Evolutionary conservation across 2,329 filamentous ascomycete genomes (phyloP), one percentile per base, ranked within the genome.

Genomic region (Venturia effusa): DNA sequence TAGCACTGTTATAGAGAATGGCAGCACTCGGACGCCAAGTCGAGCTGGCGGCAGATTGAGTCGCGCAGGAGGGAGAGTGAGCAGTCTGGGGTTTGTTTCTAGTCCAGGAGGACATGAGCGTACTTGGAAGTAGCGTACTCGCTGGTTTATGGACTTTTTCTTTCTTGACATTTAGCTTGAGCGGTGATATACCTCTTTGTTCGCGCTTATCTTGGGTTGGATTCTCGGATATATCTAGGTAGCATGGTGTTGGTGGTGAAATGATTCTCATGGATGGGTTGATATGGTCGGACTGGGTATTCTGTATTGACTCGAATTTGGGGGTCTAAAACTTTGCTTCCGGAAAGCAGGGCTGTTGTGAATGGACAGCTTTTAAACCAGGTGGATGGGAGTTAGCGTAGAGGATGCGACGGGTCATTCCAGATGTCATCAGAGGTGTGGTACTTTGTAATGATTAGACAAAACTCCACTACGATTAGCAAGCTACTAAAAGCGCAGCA

Each of bases 151-250:
- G 22, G 11, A 27, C 27, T 51, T 27, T 57, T 57, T 55, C n/a
- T 34, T 57, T 22, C 34, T 57, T 57, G 51, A 34, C 51, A 57
- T 57, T 34, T 57, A 57, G 51, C 51, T 57, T 57, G 51, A 57
- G 51, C 27, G 51, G 27, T 34, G 27, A 57, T 57, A 34, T 57
- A 34, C 51, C 45, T 34, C 51, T 57, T 57, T 57, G 27, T 34
- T 57, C 51, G 27, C 51, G 30, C 51, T 19, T 8, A 15, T 30
- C 11, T 54, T 30, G 22, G 27, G 27, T 34, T n/a, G 4, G 5
- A 30, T n/a, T 57, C 19, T 57, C 51, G 51, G 27, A n/a, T 34
- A 57, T 57, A 30, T 57, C 27, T 57, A 57, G 51, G 51, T 30
- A 57, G 51, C 51, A 57, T 22, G 51, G 51, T 19, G 51, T 57